A percentile compares a stretch with the other conserved stretches of the same genome.
Conservation (phyloP, 75 land plant species). For the Cryptomeria japonica region DNA sequence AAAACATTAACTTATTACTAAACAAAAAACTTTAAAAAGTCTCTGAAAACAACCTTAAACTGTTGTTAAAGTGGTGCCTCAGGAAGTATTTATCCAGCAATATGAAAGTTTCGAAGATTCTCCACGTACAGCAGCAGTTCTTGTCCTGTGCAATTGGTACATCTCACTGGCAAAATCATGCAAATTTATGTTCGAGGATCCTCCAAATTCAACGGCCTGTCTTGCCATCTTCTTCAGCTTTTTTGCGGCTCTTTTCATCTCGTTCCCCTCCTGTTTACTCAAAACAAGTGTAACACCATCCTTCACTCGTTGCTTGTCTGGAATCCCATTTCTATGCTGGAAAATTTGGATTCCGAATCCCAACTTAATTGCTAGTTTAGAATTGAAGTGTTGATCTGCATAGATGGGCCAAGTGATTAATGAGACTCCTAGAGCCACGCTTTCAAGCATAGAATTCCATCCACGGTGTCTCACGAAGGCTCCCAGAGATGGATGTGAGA, state of each 20-base stretch:
- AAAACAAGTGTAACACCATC: neutral
- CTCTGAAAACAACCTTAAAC: too few species aligned
- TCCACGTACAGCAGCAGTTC: too few species aligned
- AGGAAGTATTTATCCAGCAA: too few species aligned
- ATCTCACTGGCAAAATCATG: neutral
- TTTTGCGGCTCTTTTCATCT: neutral
- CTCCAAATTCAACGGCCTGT: neutral
- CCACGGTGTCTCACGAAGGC: slow-evolving; percentile 23
- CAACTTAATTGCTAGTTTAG: neutral
- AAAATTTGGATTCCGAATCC: neutral
- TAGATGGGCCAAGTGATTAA: neutral
- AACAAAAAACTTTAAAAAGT: too few species aligned
- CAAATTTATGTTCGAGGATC: neutral
- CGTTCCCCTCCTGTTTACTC: neutral
- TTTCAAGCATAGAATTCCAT: slow-evolving; percentile 22
- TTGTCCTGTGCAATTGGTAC: neutral
- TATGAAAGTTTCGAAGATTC: too few species aligned
- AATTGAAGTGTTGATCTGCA: slow-evolving; percentile 1
- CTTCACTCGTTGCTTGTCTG: neutral
- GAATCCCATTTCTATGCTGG: neutral
- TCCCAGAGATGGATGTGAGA: slow-evolving; percentile 17
- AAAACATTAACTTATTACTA: too few species aligned
- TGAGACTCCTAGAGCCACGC: slow-evolving; percentile 10
- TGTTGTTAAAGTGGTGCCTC: too few species aligned
- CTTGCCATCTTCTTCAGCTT: neutral